These are phyloP conservation scores for thale cress (Arabidopsis thaliana) DNA, from an alignment of 345 rosid genomes.

Conservation along the genomic window TAIR10.1 NC_003075.7:11427501-11428000, in stretches of 20 bases:
- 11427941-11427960: constrained; percentile 95
- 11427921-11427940: constrained; percentile 83
- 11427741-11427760: constrained; percentile 81
- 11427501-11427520: not conserved
- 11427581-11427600: not conserved
- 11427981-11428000: constrained; percentile 35
- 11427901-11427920: constrained; percentile 79
- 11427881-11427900: constrained; percentile 92
- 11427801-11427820: constrained; percentile 5
- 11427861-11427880: constrained; percentile 89
- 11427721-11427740: constrained; percentile 84
- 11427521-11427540: not conserved
- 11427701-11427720: constrained; percentile 81
- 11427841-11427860: constrained; percentile 47
- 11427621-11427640: constrained; percentile 8
- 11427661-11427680: not conserved
- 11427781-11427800: not conserved
- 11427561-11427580: not conserved
- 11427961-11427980: constrained; percentile 99
- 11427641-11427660: not conserved
- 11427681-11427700: constrained; percentile 80
- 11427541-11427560: not conserved
- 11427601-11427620: not conserved
- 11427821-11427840: constrained; percentile 20
- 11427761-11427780: constrained; percentile 69